Evolutionary conservation across 306 rosid species (phyloP).

Genomic region (Prosopis cineraria): DNA sequence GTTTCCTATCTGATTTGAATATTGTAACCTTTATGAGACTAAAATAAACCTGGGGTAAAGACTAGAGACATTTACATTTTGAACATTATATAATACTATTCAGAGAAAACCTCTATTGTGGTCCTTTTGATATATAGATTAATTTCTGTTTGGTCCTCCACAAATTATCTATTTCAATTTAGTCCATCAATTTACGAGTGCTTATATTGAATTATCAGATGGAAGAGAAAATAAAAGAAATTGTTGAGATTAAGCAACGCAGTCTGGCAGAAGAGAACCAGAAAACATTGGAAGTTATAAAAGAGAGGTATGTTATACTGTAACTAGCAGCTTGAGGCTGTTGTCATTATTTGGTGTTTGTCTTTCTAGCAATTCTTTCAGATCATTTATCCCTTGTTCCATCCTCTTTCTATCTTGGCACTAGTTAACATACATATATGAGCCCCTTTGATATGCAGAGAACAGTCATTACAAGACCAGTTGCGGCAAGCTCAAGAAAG

Average conservation of each 20-base stretch:
- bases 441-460: conserved; percentile 58
- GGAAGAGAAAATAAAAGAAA: conserved; percentile 96
- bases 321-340: conserved; percentile 12
- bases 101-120: background rate
- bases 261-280: conserved; percentile 97
- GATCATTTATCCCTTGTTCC: conserved; percentile 8
- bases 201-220: conserved; percentile 51
- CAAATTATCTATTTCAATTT: background rate
- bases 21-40: background rate
- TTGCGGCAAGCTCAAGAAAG: conserved; percentile 90
- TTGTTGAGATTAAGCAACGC: conserved; percentile 97
- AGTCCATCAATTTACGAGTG: background rate
- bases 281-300: conserved; percentile 85
- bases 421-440: conserved; percentile 26
- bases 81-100: background rate
- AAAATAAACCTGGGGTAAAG: background rate
- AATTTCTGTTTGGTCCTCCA: background rate
- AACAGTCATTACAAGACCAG: conserved; percentile 88
- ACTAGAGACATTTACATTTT: background rate
- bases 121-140: background rate
- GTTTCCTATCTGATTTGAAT: background rate
- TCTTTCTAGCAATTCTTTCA: conserved; percentile 18
- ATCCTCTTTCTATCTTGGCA: conserved; percentile 16
- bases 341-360: conserved; percentile 4
- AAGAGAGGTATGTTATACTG: conserved; percentile 70